Evolutionary conservation across 163 green algal genomes (phyloP).

Genomic region (Dunaliella salina): DNA sequence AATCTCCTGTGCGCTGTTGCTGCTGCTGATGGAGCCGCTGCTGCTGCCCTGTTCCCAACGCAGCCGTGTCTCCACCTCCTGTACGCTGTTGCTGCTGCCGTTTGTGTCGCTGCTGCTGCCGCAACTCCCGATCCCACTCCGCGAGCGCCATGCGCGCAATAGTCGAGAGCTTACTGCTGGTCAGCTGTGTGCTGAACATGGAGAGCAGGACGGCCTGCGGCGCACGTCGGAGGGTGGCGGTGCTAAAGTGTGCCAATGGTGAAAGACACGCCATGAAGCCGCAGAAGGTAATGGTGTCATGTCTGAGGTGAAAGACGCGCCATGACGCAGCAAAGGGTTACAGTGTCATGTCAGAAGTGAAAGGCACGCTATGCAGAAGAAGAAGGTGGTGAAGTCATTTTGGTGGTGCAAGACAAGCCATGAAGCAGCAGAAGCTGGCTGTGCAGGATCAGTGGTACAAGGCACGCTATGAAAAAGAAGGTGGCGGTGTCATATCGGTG

Average conservation of each 20-base stretch:
- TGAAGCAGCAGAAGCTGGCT: background rate
- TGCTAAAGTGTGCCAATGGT: background rate
- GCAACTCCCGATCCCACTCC: slow-evolving; percentile 12
- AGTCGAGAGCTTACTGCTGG: slow-evolving; percentile 27
- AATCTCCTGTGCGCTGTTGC: too few species aligned
- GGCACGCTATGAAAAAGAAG: too few species aligned
- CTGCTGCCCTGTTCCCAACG: too few species aligned
- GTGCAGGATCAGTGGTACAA: too few species aligned
- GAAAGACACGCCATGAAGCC: background rate
- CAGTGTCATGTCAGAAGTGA: too few species aligned
- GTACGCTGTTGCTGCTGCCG: background rate
- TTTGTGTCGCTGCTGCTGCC: background rate
- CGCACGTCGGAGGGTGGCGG: background rate
- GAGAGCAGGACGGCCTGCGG: slow-evolving; percentile 27
- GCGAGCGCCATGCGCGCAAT: slow-evolving; percentile 29
- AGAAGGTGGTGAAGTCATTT: background rate
- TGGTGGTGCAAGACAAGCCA: background rate
- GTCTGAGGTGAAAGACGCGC: too few species aligned
- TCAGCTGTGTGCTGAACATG: slow-evolving; percentile 25
- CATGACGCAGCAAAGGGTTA: too few species aligned
- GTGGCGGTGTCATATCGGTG: background rate
- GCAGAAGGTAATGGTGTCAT: too few species aligned
- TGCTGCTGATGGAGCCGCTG: too few species aligned
- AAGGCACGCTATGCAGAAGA: too few species aligned
- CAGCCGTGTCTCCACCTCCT: too few species aligned